Percentiles rank a stretch among this genome's conserved stretches.
Evolutionary conservation across 495 filamentous ascomycete genomes (phyloP).

Genomic region (Talaromyces liani): DNA sequence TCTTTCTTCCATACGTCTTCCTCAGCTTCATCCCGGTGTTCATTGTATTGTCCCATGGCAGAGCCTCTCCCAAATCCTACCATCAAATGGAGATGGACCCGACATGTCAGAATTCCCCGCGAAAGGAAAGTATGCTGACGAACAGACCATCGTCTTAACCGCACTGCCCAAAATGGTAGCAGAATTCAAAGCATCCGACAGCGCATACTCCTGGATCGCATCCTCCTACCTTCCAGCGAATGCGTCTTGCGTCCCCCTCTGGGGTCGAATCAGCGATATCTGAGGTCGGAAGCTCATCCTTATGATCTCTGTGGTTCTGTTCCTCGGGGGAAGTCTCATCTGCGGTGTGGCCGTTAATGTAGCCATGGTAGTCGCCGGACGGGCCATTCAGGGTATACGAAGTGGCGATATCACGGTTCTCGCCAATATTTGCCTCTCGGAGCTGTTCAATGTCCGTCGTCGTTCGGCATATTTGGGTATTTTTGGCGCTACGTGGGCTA

Average conservation of each 20-base stretch:
- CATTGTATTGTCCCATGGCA: not conserved
- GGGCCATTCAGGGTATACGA: constrained; percentile 34
- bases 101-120: not conserved
- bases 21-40: no score
- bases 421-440: constrained; percentile 23
- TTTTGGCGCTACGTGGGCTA: not conserved
- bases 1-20: not conserved
- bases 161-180: constrained; percentile 54
- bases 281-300: constrained; percentile 33
- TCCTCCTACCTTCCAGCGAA: constrained; percentile 44
- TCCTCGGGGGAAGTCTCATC: constrained; percentile 31
- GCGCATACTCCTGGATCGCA: constrained; percentile 53
- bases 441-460: constrained; percentile 25
- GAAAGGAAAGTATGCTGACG: not conserved
- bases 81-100: not conserved
- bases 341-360: constrained; percentile 27
- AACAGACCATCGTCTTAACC: constrained; percentile 44
- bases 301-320: constrained; percentile 20
- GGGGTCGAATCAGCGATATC: constrained; percentile 38
- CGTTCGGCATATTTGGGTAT: constrained; percentile 13
- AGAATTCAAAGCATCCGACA: constrained; percentile 50
- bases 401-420: constrained; percentile 27
- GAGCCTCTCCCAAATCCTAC: not conserved
- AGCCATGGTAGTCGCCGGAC: constrained; percentile 28
- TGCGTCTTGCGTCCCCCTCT: constrained; percentile 40